A percentile compares a stretch with the other conserved stretches of the same genome.
Conservation (phyloP, 78 protist genomes). For the Dictyostelium purpureum region DNA sequence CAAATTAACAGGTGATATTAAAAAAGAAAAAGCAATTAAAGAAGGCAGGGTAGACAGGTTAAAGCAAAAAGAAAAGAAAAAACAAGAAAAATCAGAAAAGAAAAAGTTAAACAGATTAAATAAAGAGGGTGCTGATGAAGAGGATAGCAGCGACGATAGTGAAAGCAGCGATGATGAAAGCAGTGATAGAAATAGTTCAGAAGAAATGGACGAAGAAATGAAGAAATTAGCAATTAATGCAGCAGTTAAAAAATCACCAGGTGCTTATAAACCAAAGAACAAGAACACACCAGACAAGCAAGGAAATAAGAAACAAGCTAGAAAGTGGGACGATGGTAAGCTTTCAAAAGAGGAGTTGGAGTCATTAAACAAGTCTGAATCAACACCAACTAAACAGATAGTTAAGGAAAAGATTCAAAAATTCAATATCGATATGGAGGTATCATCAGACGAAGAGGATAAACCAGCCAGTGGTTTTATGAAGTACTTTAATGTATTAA, state of each 20-base stretch:
- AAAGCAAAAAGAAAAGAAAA: constrained; percentile 4
- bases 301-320: constrained; percentile 27
- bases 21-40: constrained; percentile 39
- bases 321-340: constrained; percentile 18
- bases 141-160: not conserved
- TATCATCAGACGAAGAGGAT: constrained; percentile 4
- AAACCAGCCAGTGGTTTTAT: constrained; percentile 54
- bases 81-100: not conserved
- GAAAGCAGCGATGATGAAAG: not conserved
- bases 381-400: not conserved
- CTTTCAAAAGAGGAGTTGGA: constrained; percentile 11
- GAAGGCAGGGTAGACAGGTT: constrained; percentile 12
- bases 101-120: not conserved
- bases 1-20: not conserved
- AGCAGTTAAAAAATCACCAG: constrained; percentile 16
- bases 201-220: constrained; percentile 16
- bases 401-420: constrained; percentile 22
- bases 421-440: constrained; percentile 29
- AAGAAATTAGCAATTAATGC: not conserved
- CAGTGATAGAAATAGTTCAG: not conserved
- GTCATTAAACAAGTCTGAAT: not conserved
- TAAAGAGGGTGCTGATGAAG: not conserved
- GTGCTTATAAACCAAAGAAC: not conserved
- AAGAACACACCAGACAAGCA: constrained; percentile 37
- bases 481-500: constrained; percentile 59